These are phyloP conservation scores for Inga laurina DNA, from an alignment of 306 rosid species.

Conservation along the genomic window DNA sequence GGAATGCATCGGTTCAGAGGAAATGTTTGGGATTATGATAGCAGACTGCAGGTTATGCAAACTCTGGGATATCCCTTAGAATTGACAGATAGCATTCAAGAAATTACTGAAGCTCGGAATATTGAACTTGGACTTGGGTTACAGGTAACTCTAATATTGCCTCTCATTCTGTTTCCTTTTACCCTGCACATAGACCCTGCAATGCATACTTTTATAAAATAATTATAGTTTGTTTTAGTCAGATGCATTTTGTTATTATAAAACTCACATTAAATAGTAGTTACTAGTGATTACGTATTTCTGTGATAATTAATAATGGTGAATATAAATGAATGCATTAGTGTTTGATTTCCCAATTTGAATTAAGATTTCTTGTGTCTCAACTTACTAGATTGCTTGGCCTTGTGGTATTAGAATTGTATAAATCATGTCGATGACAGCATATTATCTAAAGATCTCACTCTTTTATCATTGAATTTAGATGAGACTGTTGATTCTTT, in stretches of 20 bases:
- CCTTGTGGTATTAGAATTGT: background rate
- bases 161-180: conserved; percentile 26
- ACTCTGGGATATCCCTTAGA: conserved; percentile 74
- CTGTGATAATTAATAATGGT: conserved; percentile 5
- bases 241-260: background rate
- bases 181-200: conserved; percentile 9
- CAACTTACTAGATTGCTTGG: background rate
- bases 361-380: background rate
- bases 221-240: background rate
- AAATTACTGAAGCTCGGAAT: conserved; percentile 80
- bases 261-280: background rate
- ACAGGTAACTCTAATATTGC: conserved; percentile 54
- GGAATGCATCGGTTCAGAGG: conserved; percentile 97
- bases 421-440: background rate
- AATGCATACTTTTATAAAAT: background rate
- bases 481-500: background rate
- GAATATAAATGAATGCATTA: background rate
- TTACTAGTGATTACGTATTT: background rate
- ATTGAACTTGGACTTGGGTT: conserved; percentile 96
- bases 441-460: background rate
- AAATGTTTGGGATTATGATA: conserved; percentile 90
- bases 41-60: conserved; percentile 74
- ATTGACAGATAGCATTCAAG: conserved; percentile 69
- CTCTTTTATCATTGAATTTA: background rate
- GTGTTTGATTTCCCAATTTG: background rate